A percentile compares a stretch with the other conserved stretches of the same genome.
Evolutionary conservation across 73 alveolate species (phyloP).

Genomic region (Tetrahymena borealis): DNA sequence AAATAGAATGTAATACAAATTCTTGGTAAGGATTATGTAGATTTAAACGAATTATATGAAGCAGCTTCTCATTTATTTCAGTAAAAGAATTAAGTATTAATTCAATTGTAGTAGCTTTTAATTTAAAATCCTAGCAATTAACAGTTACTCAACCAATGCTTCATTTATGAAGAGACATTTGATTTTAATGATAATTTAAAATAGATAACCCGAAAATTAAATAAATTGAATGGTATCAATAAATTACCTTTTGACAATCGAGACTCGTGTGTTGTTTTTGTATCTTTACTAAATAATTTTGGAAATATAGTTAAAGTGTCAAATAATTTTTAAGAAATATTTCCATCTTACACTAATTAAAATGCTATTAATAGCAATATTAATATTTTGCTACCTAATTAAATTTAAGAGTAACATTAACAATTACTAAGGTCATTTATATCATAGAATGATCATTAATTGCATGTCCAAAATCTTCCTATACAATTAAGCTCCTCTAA

Average conservation of each 20-base stretch:
- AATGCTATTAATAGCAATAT: not conserved
- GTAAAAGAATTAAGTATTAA: not conserved
- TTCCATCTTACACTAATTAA: not conserved
- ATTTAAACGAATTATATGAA: not conserved
- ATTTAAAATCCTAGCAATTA: not conserved
- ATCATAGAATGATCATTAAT: not conserved
- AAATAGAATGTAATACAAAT: not conserved
- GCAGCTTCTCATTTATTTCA: not conserved
- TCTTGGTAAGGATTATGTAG: not conserved
- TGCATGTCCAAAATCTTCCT: not conserved
- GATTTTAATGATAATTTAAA: not conserved
- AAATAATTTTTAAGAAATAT: not conserved
- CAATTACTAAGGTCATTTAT: not conserved
- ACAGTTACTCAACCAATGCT: not conserved
- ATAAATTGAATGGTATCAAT: not conserved
- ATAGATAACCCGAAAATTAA: not conserved
- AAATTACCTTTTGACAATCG: not conserved
- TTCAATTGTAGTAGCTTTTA: not conserved
- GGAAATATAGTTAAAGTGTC: not conserved
- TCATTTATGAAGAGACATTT: not conserved
- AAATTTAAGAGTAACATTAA: not conserved
- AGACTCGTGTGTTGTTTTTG: not conserved
- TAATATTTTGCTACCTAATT: not conserved
- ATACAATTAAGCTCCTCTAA: not conserved
- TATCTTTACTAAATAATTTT: not conserved